A percentile compares a stretch with the other conserved stretches of the same genome.
Conservation (phyloP, 164 flowering plant genomes). For the Dillenia suffruticosa region DNA sequence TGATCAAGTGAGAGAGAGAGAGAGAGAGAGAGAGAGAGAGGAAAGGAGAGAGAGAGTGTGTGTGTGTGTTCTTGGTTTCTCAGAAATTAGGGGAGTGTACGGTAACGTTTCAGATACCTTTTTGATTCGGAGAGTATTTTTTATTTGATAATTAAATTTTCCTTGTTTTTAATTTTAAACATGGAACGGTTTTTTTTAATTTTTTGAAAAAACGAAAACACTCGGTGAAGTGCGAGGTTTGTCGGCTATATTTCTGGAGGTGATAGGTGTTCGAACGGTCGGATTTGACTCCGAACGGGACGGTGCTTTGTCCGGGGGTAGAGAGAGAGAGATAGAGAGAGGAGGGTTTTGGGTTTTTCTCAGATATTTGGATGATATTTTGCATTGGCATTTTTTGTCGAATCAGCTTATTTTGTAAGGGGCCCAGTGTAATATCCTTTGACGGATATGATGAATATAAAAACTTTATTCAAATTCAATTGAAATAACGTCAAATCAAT, state of each 20-base stretch:
- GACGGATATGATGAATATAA: too few relatives aligned
- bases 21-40: constrained; percentile 6
- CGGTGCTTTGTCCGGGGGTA: too few relatives aligned
- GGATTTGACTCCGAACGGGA: constrained; percentile 9
- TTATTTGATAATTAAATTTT: too few relatives aligned
- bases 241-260: constrained; percentile 11
- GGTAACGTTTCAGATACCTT: constrained; percentile 14
- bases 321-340: constrained; percentile 1
- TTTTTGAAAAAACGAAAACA: too few relatives aligned
- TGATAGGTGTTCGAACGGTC: constrained; percentile 8
- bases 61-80: not conserved
- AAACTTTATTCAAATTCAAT: too few relatives aligned
- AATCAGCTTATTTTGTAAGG: too few relatives aligned
- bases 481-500: too few relatives aligned
- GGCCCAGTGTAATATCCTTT: too few relatives aligned
- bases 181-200: not conserved
- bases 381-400: too few relatives aligned
- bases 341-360: too few relatives aligned
- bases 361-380: too few relatives aligned
- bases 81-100: constrained; percentile 18
- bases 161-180: too few relatives aligned
- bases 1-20: constrained; percentile 1
- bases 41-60: not conserved
- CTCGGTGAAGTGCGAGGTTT: constrained; percentile 9
- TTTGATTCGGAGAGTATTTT: not conserved